Conservation (phyloP, 345 rosid genomes). For the Salix koriyanagi region DNA sequence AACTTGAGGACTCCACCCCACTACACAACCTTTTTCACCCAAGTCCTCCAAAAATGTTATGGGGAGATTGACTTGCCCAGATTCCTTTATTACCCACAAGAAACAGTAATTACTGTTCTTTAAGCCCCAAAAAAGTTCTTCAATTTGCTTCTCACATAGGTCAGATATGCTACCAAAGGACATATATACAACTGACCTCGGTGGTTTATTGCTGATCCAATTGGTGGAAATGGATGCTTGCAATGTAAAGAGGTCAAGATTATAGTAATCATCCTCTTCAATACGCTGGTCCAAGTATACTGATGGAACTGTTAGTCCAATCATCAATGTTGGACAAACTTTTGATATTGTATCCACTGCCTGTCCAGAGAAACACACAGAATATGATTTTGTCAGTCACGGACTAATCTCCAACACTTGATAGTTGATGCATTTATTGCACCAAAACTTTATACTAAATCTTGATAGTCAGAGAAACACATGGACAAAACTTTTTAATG, state of each 20-base stretch:
- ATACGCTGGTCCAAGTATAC: conserved; percentile 49
- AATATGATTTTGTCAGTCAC: not conserved
- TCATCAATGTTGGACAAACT: conserved; percentile 33
- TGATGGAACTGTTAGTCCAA: conserved; percentile 71
- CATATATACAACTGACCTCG: conserved; percentile 49
- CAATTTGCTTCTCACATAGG: conserved; percentile 41
- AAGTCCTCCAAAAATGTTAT: conserved; percentile 12
- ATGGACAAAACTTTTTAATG: too few species aligned
- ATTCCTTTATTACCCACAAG: conserved; percentile 52
- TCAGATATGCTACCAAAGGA: conserved; percentile 63
- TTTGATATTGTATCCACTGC: conserved; percentile 44
- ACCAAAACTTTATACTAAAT: too few species aligned
- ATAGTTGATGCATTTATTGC: too few species aligned
- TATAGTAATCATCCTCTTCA: conserved; percentile 41
- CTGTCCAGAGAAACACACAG: conserved; percentile 14
- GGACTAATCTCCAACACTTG: too few species aligned
- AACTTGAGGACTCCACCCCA: conserved; percentile 16
- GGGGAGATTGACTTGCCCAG: conserved; percentile 48
- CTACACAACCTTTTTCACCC: not conserved
- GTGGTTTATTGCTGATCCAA: conserved; percentile 50
- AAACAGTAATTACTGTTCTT: conserved; percentile 26
- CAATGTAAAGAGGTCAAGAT: conserved; percentile 39
- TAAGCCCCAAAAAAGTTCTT: conserved; percentile 46
- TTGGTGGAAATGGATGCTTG: conserved; percentile 25
- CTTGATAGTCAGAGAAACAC: too few species aligned